Conservation (phyloP, 2,329 filamentous ascomycete species). For the Trichothecium roseum region DNA sequence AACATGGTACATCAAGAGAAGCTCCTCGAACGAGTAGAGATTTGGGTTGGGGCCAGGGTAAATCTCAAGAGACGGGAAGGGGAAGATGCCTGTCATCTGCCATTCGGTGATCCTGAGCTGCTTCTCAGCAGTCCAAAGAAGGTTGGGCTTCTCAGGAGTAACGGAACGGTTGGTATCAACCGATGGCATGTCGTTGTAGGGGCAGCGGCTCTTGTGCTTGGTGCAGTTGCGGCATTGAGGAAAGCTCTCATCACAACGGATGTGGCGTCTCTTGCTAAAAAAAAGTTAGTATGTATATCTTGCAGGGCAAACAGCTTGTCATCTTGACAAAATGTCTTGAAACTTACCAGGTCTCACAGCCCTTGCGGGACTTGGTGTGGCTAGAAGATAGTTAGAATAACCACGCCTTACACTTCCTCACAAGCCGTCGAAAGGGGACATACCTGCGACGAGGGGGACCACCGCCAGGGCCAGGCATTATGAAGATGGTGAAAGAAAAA, state of each 20-base stretch:
- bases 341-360: constrained; percentile 78
- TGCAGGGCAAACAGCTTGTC: constrained; percentile 5
- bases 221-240: constrained; percentile 98
- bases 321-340: constrained; percentile 1
- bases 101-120: constrained; percentile 73
- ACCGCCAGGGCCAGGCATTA: constrained; percentile 90
- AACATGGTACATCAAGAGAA: constrained; percentile 85
- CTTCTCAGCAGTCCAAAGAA: constrained; percentile 81
- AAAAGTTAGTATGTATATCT: constrained; percentile 8
- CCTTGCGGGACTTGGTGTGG: constrained; percentile 98
- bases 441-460: constrained; percentile 71
- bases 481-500: constrained; percentile 8
- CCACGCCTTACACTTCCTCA: no score
- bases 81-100: constrained; percentile 75
- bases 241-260: constrained; percentile 94
- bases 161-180: constrained; percentile 50
- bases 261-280: constrained; percentile 76
- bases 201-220: constrained; percentile 96
- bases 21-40: constrained; percentile 63
- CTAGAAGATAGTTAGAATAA: constrained; percentile 32
- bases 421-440: constrained; percentile 17
- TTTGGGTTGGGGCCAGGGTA: constrained; percentile 66
- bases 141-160: constrained; percentile 52
- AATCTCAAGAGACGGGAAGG: constrained; percentile 55
- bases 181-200: constrained; percentile 82